These are phyloP conservation scores for Saitozyma podzolica DNA, from an alignment of 768 basidiomycete genomes.

Conservation along the genomic window DNA sequence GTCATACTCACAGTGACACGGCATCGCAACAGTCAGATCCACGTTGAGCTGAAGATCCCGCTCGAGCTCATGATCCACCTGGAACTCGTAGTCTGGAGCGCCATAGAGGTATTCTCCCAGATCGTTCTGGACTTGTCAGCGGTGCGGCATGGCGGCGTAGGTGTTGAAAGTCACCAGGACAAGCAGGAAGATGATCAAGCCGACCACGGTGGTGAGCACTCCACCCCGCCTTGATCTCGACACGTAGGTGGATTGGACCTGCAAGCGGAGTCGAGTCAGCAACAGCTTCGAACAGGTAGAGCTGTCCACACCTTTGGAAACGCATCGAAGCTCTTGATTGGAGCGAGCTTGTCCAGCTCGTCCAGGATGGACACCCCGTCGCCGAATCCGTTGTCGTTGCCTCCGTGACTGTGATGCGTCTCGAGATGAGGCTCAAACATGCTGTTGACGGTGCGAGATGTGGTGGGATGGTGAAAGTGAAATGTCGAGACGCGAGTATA, in stretches of 20 bases:
- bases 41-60: conserved; percentile 77
- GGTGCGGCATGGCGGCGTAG: background rate
- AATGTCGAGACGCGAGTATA: background rate
- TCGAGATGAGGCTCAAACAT: conserved; percentile 49
- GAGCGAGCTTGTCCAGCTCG: conserved; percentile 50
- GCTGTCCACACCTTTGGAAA: conserved; percentile 48
- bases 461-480: background rate
- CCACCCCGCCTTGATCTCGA: conserved; percentile 43
- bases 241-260: conserved; percentile 50
- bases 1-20: conserved; percentile 74
- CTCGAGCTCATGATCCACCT: conserved; percentile 67
- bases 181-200: conserved; percentile 45
- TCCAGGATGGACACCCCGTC: conserved; percentile 38
- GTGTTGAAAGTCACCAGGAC: conserved; percentile 31
- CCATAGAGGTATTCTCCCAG: conserved; percentile 90
- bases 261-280: background rate
- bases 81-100: conserved; percentile 86
- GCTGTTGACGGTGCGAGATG: conserved; percentile 8
- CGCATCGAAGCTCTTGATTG: conserved; percentile 51
- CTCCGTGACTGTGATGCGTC: conserved; percentile 22
- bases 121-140: conserved; percentile 61
- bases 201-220: conserved; percentile 44
- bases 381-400: conserved; percentile 6
- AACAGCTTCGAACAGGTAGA: background rate
- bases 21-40: conserved; percentile 89